Conservation (phyloP, 345 rosid species). For the Camelina sativa region DNA sequence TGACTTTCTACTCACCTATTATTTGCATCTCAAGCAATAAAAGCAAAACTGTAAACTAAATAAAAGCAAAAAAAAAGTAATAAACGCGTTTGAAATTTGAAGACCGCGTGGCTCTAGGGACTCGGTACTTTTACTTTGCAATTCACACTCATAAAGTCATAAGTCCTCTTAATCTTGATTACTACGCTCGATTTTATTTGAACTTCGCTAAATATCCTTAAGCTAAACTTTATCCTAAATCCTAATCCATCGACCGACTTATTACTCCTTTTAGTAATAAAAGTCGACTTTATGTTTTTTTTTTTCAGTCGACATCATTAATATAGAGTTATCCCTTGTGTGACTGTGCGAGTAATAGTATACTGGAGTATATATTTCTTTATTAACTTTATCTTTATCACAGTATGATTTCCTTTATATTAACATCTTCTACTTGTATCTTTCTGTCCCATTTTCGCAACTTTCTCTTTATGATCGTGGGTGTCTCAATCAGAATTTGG, state of each 20-base stretch:
- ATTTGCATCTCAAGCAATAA: slow-evolving; percentile 25
- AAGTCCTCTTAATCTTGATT: slow-evolving; percentile 8
- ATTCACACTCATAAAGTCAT: slow-evolving; percentile 27
- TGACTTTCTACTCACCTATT: slow-evolving; percentile 2
- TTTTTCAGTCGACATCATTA: slow-evolving; percentile 5
- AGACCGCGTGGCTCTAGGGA: slow-evolving; percentile 27
- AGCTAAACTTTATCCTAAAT: slow-evolving; percentile 5
- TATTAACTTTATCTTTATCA: slow-evolving; percentile 7
- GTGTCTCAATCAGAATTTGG: neutral
- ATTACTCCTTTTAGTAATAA: slow-evolving; percentile 11
- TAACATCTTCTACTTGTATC: neutral
- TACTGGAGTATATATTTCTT: neutral
- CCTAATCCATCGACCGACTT: slow-evolving; percentile 2
- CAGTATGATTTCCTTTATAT: neutral
- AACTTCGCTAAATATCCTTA: neutral
- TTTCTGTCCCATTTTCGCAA: neutral
- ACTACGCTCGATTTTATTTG: neutral
- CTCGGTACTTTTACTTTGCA: neutral
- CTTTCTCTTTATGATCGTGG: slow-evolving; percentile 4
- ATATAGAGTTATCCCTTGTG: neutral
- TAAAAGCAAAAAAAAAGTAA: neutral
- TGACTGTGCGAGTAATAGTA: neutral
- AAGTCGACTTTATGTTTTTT: neutral
- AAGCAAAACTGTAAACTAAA: neutral
- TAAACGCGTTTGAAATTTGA: slow-evolving; percentile 31